Conservation (phyloP, 345 rosid genomes). For the Salix exigua region DNA sequence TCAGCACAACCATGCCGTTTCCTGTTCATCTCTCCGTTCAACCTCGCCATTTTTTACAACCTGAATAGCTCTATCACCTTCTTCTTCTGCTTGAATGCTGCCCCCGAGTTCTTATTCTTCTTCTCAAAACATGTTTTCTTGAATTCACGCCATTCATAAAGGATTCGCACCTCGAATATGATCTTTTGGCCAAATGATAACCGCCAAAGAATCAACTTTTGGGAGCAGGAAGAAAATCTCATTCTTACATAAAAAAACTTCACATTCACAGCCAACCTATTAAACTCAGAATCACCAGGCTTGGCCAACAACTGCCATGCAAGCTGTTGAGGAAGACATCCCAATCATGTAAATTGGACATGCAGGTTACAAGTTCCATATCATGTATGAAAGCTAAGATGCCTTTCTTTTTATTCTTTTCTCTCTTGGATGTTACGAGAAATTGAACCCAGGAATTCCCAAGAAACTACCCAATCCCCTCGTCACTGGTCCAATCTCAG, state of each 20-base stretch:
- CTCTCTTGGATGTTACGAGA: neutral
- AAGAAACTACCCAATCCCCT: neutral
- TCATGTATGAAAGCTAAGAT: neutral
- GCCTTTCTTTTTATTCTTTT: neutral
- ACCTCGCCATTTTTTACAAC: constrained; percentile 28
- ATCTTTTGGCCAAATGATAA: constrained; percentile 65
- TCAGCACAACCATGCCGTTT: constrained; percentile 14
- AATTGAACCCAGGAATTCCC: neutral
- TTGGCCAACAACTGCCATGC: constrained; percentile 69
- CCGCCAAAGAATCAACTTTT: constrained; percentile 83
- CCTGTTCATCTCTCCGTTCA: neutral
- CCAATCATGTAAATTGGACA: too few species aligned
- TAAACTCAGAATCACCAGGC: constrained; percentile 82
- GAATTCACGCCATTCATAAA: constrained; percentile 74
- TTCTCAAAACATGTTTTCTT: constrained; percentile 73
- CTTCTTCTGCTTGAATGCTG: constrained; percentile 88
- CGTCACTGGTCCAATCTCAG: neutral
- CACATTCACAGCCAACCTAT: constrained; percentile 82
- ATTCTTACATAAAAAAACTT: constrained; percentile 70
- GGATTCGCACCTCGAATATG: constrained; percentile 50
- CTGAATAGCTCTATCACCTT: constrained; percentile 57
- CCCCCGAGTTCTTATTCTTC: constrained; percentile 85
- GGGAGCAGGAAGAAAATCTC: constrained; percentile 79
- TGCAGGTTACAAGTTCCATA: neutral
- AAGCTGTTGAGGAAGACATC: neutral